Evolutionary conservation across 129 eudicot species (phyloP).

Genomic region (Lactuca sativa): DNA sequence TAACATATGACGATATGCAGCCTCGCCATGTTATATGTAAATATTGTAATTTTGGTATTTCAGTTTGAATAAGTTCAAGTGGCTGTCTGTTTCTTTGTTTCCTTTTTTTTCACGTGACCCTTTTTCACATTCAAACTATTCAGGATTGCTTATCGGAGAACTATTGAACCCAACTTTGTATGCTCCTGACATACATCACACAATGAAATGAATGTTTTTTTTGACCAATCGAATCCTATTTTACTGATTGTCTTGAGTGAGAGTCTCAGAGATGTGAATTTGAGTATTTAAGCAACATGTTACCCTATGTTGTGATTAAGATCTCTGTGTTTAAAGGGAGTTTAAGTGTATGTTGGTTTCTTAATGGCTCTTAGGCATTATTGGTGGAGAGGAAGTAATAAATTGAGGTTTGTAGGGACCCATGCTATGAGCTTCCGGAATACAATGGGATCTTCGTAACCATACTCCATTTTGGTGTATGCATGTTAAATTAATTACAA

Average conservation of each 20-base stretch:
- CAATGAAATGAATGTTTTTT: neutral
- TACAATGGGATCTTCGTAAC: too few species aligned
- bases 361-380: too few species aligned
- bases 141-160: neutral
- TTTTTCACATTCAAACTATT: slow-evolving; percentile 3
- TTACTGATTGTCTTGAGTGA: slow-evolving; percentile 10
- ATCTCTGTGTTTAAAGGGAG: neutral
- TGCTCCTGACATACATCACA: neutral
- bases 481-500: too few species aligned
- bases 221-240: neutral
- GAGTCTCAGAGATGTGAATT: slow-evolving; percentile 4
- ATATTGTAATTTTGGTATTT: slow-evolving; percentile 6
- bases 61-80: neutral
- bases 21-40: neutral
- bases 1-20: neutral
- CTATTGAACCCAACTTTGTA: neutral
- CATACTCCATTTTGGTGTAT: too few species aligned
- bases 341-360: too few species aligned
- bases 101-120: neutral
- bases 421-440: too few species aligned
- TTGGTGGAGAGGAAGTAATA: too few species aligned
- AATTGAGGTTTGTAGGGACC: too few species aligned
- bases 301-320: neutral
- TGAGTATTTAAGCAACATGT: neutral
- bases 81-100: neutral